Base-by-base conservation (phyloP, 305 asterid species). In the Fraxinus latifolia region DNA sequence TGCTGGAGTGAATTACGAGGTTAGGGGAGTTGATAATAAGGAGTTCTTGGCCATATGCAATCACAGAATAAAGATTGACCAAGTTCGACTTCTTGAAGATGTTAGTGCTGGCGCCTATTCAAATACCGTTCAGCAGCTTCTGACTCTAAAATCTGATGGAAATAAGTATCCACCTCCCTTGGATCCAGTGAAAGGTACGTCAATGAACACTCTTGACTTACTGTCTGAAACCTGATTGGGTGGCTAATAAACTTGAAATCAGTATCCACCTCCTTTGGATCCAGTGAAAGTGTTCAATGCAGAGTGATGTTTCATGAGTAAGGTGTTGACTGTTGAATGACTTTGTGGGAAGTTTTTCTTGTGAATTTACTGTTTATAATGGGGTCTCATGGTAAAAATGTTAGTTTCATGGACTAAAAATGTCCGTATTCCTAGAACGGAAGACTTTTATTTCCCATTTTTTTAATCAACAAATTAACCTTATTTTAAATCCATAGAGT, bases 21-120 rank as follows among this genome's bases (percentile, higher is more conserved):
- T 96, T 84, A 92, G 94, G 83, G 98, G 90, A 81, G 88, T 91
- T 50, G 94, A 88, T 74, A 90, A 79, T 82, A 90, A 82, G 76
- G 97, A 93, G 73, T 91, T 96, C 87, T 85, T 96, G 84, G 88
- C 88, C 80, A 94, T 96, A 86, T 94, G 98, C 93, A 87, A 84
- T 80, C 44, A 42, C 87, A 92, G 86, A 87, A 90, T 96, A 81
- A 92, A 85, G 89, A 90, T 96, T 3, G 91, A 96, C 88, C 99
- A 91, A 90, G 93, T 89, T 86, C 90, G 98, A 89, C 97, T 96
- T 81, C 97, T 96, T 82, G 98, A 96, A 89, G 92, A 92, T 88
- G 93, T 91, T 84, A 93, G 97, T 88, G 85, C 90, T 77, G 94
- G 92, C 79, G 99, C 99, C 80, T 93, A 89, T 89, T 94, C 99